Evolutionary conservation across 148 eudicot genomes (phyloP).

Genomic region (Cornus controversa): DNA sequence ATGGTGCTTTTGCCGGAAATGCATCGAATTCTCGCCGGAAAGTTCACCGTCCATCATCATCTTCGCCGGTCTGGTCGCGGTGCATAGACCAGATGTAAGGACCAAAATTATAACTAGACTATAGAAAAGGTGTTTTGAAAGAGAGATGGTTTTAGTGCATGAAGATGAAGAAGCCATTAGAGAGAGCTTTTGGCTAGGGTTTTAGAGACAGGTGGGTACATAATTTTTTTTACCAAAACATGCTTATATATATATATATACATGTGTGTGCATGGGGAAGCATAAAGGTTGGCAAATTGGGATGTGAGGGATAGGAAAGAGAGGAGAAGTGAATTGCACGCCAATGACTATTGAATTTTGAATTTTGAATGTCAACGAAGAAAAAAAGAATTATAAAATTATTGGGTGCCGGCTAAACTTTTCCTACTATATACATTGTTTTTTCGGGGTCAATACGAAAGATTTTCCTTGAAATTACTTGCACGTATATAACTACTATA

Average conservation of each 20-base stretch:
- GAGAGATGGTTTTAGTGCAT: background rate
- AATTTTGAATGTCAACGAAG: conserved; percentile 19
- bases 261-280: background rate
- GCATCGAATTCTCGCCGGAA: background rate
- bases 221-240: background rate
- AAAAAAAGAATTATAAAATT: background rate
- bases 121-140: background rate
- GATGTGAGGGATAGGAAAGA: background rate
- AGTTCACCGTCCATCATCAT: background rate
- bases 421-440: background rate
- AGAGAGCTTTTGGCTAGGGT: background rate
- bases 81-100: background rate
- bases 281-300: background rate
- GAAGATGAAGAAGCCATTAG: conserved; percentile 2
- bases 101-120: background rate
- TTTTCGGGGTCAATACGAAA: background rate
- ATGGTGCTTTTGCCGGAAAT: background rate
- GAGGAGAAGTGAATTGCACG: background rate
- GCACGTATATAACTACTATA: conserved; percentile 3
- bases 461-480: conserved; percentile 12
- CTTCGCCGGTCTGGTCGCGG: conserved; percentile 4
- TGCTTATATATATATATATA: background rate
- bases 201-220: background rate
- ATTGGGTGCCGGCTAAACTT: conserved; percentile 13
- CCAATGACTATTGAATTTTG: conserved; percentile 9